Evolutionary conservation across 192 early-diverging fungal genomes (phyloP).

Genomic region (Coemansia sp.): DNA sequence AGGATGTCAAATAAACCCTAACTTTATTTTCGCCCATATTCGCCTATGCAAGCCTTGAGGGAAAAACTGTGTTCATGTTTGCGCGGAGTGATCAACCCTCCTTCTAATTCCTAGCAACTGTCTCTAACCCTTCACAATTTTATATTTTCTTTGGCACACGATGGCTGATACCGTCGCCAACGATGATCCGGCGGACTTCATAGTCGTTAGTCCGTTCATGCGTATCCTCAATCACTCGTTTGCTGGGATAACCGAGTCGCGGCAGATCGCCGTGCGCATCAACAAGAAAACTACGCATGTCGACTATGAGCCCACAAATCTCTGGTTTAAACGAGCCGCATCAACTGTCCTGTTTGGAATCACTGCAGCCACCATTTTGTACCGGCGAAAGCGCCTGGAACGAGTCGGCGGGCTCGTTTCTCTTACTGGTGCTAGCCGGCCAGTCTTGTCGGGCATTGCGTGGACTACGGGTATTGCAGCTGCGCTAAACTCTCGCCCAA

Average conservation of each 20-base stretch:
- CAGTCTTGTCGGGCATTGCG: slow-evolving; percentile 32
- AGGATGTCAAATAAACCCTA: not conserved
- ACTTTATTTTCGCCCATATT: slow-evolving; percentile 7
- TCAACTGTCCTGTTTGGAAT: slow-evolving; percentile 22
- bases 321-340: slow-evolving; percentile 23
- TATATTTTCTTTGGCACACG: not conserved
- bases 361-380: slow-evolving; percentile 26
- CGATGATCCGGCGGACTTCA: not conserved
- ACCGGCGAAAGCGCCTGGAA: slow-evolving; percentile 37
- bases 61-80: too few relatives aligned
- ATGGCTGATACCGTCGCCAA: not conserved
- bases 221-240: slow-evolving; percentile 39
- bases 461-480: slow-evolving; percentile 44
- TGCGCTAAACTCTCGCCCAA: slow-evolving; percentile 33
- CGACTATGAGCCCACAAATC: slow-evolving; percentile 48
- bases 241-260: slow-evolving; percentile 44
- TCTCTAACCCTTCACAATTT: not conserved
- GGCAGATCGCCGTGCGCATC: slow-evolving; percentile 38
- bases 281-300: slow-evolving; percentile 18
- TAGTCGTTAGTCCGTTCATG: slow-evolving; percentile 24
- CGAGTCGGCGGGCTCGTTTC: slow-evolving; percentile 38
- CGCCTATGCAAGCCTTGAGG: not conserved
- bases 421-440: slow-evolving; percentile 45
- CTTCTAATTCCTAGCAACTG: too few relatives aligned
- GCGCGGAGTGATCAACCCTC: too few relatives aligned